A percentile compares a stretch with the other conserved stretches of the same genome.
phyloP scores from a whole-genome alignment of 225 moss, liverwort and hornwort genomes.

The Pseudoscleropodium purum region DNA sequence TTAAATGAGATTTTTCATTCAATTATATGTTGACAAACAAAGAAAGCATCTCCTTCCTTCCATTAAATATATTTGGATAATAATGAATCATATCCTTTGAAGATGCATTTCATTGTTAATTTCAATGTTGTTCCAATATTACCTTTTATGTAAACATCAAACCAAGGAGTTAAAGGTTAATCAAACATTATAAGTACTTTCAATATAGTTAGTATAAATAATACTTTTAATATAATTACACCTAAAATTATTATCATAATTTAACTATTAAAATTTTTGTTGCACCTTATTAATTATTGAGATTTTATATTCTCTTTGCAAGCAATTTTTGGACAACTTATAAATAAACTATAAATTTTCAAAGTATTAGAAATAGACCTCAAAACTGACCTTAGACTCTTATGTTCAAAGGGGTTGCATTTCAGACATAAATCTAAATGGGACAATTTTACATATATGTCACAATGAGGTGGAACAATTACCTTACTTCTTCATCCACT shows the following conservation, averaged over 20 bases:
- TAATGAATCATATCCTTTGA: background rate
- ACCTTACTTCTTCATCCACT: background rate
- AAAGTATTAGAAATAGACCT: background rate
- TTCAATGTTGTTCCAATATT: background rate
- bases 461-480: background rate
- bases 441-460: background rate
- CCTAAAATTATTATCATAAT: background rate
- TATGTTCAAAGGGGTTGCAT: fast-evolving
- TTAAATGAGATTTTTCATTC: background rate
- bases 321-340: background rate
- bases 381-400: fast-evolving
- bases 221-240: background rate
- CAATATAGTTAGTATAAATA: background rate
- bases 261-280: background rate
- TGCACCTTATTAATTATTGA: background rate
- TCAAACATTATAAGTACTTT: background rate
- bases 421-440: background rate
- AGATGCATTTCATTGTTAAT: background rate
- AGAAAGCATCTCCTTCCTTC: background rate
- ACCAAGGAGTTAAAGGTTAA: background rate
- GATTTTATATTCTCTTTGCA: background rate
- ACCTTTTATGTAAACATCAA: background rate
- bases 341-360: background rate
- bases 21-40: background rate
- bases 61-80: background rate